phyloP scores from a whole-genome alignment of 2,329 filamentous ascomycete species.

The Penicillium sp. region DNA sequence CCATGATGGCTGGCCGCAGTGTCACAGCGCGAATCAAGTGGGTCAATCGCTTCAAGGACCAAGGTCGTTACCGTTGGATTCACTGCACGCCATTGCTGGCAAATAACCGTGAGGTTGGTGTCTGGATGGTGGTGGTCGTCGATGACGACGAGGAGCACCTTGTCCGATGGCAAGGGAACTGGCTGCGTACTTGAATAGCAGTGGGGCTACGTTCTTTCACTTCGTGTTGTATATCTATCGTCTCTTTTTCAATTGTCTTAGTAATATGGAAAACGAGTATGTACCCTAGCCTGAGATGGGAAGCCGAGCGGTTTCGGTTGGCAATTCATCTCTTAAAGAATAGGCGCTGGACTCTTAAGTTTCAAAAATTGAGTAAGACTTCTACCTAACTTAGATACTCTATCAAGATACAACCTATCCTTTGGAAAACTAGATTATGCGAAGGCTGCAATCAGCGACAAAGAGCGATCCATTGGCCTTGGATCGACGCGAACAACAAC shows the following conservation, averaged over 20 bases:
- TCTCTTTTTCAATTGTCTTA: neutral
- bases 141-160: slow-evolving; percentile 57
- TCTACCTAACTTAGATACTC: neutral
- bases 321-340: neutral
- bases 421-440: neutral
- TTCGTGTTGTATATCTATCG: neutral
- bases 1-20: slow-evolving; percentile 66
- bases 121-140: slow-evolving; percentile 76
- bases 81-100: slow-evolving; percentile 74
- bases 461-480: neutral
- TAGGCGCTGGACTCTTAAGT: neutral
- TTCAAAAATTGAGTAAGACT: neutral
- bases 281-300: neutral
- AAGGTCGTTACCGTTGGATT: slow-evolving; percentile 72
- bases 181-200: slow-evolving; percentile 1
- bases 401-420: neutral
- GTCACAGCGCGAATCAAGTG: slow-evolving; percentile 75
- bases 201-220: neutral
- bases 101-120: slow-evolving; percentile 66
- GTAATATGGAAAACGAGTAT: neutral
- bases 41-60: slow-evolving; percentile 56
- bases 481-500: neutral
- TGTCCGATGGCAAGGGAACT: slow-evolving; percentile 17
- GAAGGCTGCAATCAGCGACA: neutral
- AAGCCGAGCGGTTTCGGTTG: neutral